phyloP scores from a whole-genome alignment of 139 green algal species.

The Limnomonas spitsbergensis region DNA sequence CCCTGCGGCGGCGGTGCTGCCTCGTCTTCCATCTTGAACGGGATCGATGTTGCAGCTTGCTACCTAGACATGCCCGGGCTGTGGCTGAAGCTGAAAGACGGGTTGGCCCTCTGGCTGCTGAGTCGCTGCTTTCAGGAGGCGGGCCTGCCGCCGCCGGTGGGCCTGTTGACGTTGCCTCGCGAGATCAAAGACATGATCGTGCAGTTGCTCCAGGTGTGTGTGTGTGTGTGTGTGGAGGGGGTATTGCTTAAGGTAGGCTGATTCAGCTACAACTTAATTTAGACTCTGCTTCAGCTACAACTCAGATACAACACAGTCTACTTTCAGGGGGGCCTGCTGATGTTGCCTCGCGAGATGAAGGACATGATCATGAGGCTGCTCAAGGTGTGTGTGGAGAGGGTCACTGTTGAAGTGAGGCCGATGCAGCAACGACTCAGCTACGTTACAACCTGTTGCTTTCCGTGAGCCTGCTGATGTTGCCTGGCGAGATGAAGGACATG shows the following conservation, averaged over 20 bases:
- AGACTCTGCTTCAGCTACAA: too few species aligned
- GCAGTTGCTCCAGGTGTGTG: constrained; percentile 1
- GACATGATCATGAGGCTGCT: background rate
- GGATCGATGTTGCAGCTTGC: too few species aligned
- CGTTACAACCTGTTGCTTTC: too few species aligned
- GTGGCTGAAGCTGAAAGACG: constrained; percentile 14
- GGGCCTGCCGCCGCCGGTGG: constrained; percentile 2
- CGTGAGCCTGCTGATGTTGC: constrained; percentile 14
- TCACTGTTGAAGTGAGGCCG: too few species aligned
- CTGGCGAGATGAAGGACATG: background rate
- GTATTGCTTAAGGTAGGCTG: too few species aligned
- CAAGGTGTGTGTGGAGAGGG: constrained; percentile 7
- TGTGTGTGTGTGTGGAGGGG: background rate
- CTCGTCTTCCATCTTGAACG: too few species aligned
- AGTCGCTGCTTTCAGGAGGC: background rate
- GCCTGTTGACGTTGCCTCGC: constrained; percentile 2
- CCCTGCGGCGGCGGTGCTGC: too few species aligned
- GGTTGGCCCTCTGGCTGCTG: background rate
- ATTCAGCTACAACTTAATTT: too few species aligned
- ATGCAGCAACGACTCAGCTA: too few species aligned
- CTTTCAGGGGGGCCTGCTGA: constrained; percentile 8
- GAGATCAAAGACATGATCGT: constrained; percentile 4
- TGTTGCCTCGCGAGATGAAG: constrained; percentile 10
- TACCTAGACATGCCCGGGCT: background rate
- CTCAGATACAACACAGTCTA: too few species aligned